Evolutionary conservation across 768 basidiomycete genomes (phyloP), one percentile per base, ranked within the genome.

Genomic region (Leccinum fibrillosum): DNA sequence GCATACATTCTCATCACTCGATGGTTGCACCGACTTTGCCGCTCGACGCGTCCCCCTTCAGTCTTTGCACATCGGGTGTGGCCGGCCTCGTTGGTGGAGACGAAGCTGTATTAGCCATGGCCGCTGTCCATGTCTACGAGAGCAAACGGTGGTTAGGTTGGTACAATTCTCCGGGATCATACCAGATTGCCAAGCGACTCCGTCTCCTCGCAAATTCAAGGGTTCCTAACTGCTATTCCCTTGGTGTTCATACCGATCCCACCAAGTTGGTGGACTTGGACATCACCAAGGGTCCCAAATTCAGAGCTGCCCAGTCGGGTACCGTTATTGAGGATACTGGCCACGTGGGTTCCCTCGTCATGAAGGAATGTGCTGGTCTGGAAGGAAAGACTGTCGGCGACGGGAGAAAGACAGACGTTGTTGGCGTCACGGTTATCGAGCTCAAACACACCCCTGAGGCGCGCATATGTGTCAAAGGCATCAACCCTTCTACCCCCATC

Each of bases 141-240:
- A 62, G 59, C 4, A 56, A 60, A 21, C 64, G 54, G 26, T 74
- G 66, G 67, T 45, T 70, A 12, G 73, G 73, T 1, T 74, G 67
- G 69, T 74, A 74, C 56, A 74, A 74, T 44, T 65, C 70, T 8
- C 73, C 73, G 4, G 73, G 73, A 28, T 63, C 68, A 19, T 69
- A 64, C 53, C 60, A 58, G 6, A 59, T 70, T 17, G 67, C 66
- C 19, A 71, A 63, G 55, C 62, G 58, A 21, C 65, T 66, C 25
- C 62, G 66, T 13, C 55, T 28, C 6, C 48, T 73, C 21, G 59
- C 66, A 23, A 61, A 57, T 19, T 65, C 50, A 39, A 9, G 3
- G 37, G 3, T 39, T n/a, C 17, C 8, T 48, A 44, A 49, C 13
- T 44, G 48, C 25, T 12, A 30, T 5, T 62, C 58, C 25, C 54